Conservation (phyloP, 2,329 filamentous ascomycete genomes). For the Exophiala dermatitidis region DNA sequence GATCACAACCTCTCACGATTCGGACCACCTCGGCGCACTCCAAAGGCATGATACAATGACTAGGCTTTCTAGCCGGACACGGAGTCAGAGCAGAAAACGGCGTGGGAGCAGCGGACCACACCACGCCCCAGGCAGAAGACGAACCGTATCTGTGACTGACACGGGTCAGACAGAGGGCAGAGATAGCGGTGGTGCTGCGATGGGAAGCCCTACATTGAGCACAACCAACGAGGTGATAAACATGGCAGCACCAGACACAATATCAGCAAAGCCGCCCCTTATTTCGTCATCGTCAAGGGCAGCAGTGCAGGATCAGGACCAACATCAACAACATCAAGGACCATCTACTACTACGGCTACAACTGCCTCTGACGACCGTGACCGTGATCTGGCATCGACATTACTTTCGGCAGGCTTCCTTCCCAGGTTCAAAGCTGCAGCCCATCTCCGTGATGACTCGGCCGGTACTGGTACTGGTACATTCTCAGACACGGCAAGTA, state of each 20-base stretch:
- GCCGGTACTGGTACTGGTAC: not conserved
- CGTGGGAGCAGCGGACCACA: constrained; percentile 1
- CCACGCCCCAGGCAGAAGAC: constrained; percentile 10
- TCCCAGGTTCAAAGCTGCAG: constrained; percentile 22
- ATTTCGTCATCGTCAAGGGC: not conserved
- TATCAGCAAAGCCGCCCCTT: not conserved
- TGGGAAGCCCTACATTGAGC: too few species aligned
- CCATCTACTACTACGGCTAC: not conserved
- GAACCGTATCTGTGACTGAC: constrained; percentile 22
- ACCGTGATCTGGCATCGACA: too few species aligned
- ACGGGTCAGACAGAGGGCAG: constrained; percentile 21
- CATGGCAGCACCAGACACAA: too few species aligned
- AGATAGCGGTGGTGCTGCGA: not conserved
- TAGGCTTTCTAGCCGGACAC: not conserved
- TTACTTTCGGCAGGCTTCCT: constrained; percentile 19
- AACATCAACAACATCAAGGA: not conserved
- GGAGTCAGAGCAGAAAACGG: constrained; percentile 11
- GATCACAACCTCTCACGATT: not conserved
- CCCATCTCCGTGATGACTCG: constrained; percentile 20
- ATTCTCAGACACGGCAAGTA: constrained; percentile 19
- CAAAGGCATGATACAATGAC: not conserved
- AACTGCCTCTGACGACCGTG: constrained; percentile 5
- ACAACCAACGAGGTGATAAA: too few species aligned
- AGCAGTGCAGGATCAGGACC: not conserved
- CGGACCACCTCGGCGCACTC: not conserved